Evolutionary conservation across 192 early-diverging fungal species (phyloP), one percentile per base, ranked within the genome.

Genomic region (Helicostylum pulchrum): DNA sequence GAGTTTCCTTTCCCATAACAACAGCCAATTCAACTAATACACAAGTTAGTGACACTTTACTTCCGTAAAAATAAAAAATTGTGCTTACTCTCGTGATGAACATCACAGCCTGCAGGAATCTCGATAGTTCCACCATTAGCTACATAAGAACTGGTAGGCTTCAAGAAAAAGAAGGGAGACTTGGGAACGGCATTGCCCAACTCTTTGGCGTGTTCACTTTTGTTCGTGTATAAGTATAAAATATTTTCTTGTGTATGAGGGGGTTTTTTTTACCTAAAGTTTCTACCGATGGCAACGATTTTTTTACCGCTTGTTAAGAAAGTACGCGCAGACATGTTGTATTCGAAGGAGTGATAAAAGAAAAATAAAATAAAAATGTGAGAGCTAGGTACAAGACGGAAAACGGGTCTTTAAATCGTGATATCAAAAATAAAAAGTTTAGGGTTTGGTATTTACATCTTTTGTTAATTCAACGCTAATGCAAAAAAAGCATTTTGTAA

Each of bases 221-320:
- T 12, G 49, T 14, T 20, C 21, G 20, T 43, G 34, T n/a, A 7
- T 47, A 12, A 44, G 21, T 23, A 44, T 7, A 19, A 20, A 2
- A 14, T 23, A 32, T 6, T n/a, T 23, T 9, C 4, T 0, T 56
- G 34, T 20, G 15, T 42, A 10, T 14, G 2, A n/a, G n/a, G n/a
- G n/a, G n/a, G n/a, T n/a, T 1, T 21, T 14, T 30, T 43, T 57
- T 78, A 90, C 85, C 84, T 84, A 68, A 81, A 98, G 83, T 96
- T 96, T 12, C 96, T 76, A 17, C 96, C 94, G 53, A 98, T 96
- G 60, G 90, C 94, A 21, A 98, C 82, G 58, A 98, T 96, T 73
- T 95, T 96, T 63, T 90, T 86, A 15, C 90, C 88, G n/a, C 70
- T 66, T 8, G 69, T 58, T 32, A 80, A 71, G 55, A 85, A 85